These are phyloP conservation scores for Glycine soja DNA, from an alignment of 306 rosid genomes.

Conservation along the genomic window DNA sequence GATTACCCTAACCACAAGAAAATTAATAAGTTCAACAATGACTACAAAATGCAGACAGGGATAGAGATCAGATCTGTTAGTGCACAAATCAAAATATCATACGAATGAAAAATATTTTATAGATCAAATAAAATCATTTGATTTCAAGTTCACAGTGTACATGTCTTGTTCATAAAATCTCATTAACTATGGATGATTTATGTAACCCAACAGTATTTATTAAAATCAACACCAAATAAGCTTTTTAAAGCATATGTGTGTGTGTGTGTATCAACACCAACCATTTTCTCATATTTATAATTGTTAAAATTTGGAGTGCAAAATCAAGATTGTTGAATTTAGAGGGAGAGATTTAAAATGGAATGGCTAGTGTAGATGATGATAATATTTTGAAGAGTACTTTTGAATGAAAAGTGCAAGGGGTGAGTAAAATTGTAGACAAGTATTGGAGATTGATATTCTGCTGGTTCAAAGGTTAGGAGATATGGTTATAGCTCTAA, in stretches of 20 bases:
- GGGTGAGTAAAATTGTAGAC: background rate
- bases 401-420: background rate
- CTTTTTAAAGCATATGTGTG: no score
- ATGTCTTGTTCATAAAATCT: slow-evolving; percentile 9
- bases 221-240: background rate
- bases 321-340: background rate
- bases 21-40: slow-evolving; percentile 35
- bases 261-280: no score
- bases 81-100: slow-evolving; percentile 5
- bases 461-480: background rate
- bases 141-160: slow-evolving; percentile 18
- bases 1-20: slow-evolving; percentile 72
- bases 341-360: background rate
- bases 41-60: slow-evolving; percentile 9
- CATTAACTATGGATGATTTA: background rate
- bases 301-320: background rate
- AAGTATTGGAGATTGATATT: background rate
- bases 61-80: background rate
- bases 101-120: background rate
- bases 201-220: background rate
- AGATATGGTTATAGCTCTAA: background rate
- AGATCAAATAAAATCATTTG: background rate
- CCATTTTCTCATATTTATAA: no score
- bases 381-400: background rate
- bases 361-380: background rate